Percentiles rank a stretch among this genome's conserved stretches.
Evolutionary conservation across 202 grass and related monocot species (phyloP).

Genomic region (Brachypodium distachyon): DNA sequence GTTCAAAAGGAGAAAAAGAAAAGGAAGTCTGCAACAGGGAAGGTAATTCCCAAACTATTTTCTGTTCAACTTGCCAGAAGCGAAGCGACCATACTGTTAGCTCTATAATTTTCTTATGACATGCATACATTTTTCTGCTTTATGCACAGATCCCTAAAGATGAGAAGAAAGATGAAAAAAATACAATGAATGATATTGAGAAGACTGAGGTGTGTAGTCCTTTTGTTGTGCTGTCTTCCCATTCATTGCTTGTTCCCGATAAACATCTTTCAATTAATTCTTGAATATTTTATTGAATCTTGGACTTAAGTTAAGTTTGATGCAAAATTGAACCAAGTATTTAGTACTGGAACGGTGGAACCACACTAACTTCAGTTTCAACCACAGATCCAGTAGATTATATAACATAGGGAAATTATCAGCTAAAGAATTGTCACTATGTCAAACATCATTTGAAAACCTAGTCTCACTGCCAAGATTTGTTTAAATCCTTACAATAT

Average conservation of each 20-base stretch:
- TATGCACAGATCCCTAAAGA: slow-evolving; percentile 51
- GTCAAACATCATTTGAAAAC: not conserved
- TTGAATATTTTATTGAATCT: not conserved
- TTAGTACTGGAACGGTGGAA: not conserved
- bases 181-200: slow-evolving; percentile 42
- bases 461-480: not conserved
- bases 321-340: not conserved
- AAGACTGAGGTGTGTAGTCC: slow-evolving; percentile 46
- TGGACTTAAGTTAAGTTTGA: not conserved
- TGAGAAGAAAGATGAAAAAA: slow-evolving; percentile 54
- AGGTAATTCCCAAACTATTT: slow-evolving; percentile 45
- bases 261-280: not conserved
- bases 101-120: slow-evolving; percentile 7
- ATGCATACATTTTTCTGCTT: slow-evolving; percentile 6
- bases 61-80: slow-evolving; percentile 1
- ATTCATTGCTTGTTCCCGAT: slow-evolving; percentile 18
- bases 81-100: not conserved
- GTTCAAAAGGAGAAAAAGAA: slow-evolving; percentile 68
- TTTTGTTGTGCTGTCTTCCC: slow-evolving; percentile 12
- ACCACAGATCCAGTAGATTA: not conserved
- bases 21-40: slow-evolving; percentile 45
- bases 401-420: not conserved
- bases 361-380: not conserved
- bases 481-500: not conserved
- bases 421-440: not conserved